Base-by-base conservation (phyloP, 192 early-diverging fungal genomes). In the Coemansia sp. region DNA sequence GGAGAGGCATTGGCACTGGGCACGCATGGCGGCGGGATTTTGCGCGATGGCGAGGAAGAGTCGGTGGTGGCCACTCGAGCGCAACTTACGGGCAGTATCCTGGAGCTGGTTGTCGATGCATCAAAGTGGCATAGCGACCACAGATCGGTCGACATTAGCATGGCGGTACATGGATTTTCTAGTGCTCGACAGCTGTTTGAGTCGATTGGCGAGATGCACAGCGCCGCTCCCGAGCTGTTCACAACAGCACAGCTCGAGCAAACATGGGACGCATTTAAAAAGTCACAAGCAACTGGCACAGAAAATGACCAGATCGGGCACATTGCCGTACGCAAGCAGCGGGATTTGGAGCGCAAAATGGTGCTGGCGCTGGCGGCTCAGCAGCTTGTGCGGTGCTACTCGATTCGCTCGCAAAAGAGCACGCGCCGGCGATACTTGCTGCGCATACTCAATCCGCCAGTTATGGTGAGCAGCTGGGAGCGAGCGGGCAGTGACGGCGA, bases 1-100 rank as follows among this genome's bases (percentile, higher is more conserved):
- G 66, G 65, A 19, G 73, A 70, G 60, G 58, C 55, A 10, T 56
- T 51, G 53, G 70, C 62, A 4, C 35, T 72, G 22, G 73, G 79
- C n/a, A 72, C 73, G 24, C 73, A 81, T 21, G 66, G 65, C 4
- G 79, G 79, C 22, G 79, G 79, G 0, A 81, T 81, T 38, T 27
- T 81, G 38, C 69, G 79, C 3, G 79, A 81, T 17, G 79, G 79
- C 66, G 79, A 81, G 25, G 79, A 67, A 3, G 25, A 66, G 12
- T 48, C 62, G 4, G 41, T 70, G 8, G 79, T 72, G 2, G 73
- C 69, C 10, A 64, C 64, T 1, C 56, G 79, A 17, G 79, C 79
- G 11, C 56, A 63, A 19, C 56, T 81, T 2, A 66, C 66, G 43
- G 59, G 65, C 57, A 45, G 63, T 41, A 63, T 75, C 19, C 49